Conservation (phyloP, 345 rosid species). For the Salix koriyanagi region DNA sequence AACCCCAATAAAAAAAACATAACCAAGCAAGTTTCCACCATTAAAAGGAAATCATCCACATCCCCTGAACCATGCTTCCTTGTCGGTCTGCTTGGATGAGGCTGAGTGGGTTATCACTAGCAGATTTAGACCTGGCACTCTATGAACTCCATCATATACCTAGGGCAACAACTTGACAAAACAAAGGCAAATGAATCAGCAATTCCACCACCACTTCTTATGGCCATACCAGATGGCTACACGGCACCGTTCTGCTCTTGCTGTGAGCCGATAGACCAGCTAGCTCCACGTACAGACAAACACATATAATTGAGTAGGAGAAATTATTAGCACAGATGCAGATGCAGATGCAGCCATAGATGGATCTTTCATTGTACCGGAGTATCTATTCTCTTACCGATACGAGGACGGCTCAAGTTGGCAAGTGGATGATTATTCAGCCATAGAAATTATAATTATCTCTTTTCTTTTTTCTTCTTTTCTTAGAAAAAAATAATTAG, state of each 20-base stretch:
- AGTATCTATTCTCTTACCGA: too few relatives aligned
- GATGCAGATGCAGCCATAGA: background rate
- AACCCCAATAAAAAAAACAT: too few relatives aligned
- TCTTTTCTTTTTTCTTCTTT: too few relatives aligned
- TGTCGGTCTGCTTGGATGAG: background rate
- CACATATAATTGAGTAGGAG: background rate
- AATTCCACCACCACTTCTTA: background rate
- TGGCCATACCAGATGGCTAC: background rate
- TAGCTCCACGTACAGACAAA: background rate
- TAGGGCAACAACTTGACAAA: background rate
- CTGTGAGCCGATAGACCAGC: background rate
- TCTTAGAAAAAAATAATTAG: too few relatives aligned
- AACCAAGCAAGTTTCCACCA: background rate
- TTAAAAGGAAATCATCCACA: background rate
- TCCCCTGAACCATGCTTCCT: background rate
- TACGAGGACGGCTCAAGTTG: too few relatives aligned
- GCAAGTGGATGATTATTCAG: too few relatives aligned
- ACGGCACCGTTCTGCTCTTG: background rate
- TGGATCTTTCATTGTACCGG: background rate
- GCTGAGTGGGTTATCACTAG: background rate
- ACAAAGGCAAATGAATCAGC: background rate
- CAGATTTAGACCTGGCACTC: too few relatives aligned
- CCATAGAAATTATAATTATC: too few relatives aligned
- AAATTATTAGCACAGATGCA: background rate
- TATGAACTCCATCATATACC: background rate